Conservation (phyloP, 2,329 filamentous ascomycete genomes). For the Fusarium nanum region DNA sequence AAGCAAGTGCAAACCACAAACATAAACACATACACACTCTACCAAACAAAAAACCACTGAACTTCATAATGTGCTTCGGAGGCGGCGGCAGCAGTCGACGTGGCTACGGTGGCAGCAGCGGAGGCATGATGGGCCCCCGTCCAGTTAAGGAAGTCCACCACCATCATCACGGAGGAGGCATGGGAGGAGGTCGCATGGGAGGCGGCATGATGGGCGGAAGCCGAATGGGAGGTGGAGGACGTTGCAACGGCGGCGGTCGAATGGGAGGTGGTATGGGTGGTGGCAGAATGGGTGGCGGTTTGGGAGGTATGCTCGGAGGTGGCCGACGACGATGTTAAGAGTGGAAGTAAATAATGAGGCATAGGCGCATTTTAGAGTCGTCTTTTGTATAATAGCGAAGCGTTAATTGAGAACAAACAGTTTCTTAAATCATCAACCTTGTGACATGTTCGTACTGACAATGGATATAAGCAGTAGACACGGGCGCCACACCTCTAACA, state of each 20-base stretch:
- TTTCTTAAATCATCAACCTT: neutral
- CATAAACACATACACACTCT: neutral
- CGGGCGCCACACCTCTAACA: too few species aligned
- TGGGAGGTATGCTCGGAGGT: constrained; percentile 11
- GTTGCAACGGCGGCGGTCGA: constrained; percentile 2
- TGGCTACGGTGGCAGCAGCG: neutral
- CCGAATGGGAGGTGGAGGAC: constrained; percentile 12
- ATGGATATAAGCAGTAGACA: too few species aligned
- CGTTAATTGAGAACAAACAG: neutral
- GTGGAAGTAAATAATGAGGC: neutral
- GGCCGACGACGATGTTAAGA: constrained; percentile 8
- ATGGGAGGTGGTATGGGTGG: constrained; percentile 25
- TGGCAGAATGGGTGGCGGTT: constrained; percentile 14
- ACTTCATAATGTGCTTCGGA: constrained; percentile 18
- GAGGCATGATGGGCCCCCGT: constrained; percentile 19
- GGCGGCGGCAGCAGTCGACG: constrained; percentile 1
- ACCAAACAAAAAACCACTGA: neutral
- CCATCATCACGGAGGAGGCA: constrained; percentile 15
- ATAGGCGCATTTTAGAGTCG: neutral
- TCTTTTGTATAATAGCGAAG: neutral
- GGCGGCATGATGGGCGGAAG: neutral
- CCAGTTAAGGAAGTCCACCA: constrained; percentile 21
- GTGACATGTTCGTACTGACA: too few species aligned
- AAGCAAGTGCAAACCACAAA: neutral
- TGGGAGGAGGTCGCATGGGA: neutral